A percentile compares a stretch with the other conserved stretches of the same genome.
Conservation (phyloP, 192 early-diverging fungal genomes). For the Gaertneriomyces sp. region DNA sequence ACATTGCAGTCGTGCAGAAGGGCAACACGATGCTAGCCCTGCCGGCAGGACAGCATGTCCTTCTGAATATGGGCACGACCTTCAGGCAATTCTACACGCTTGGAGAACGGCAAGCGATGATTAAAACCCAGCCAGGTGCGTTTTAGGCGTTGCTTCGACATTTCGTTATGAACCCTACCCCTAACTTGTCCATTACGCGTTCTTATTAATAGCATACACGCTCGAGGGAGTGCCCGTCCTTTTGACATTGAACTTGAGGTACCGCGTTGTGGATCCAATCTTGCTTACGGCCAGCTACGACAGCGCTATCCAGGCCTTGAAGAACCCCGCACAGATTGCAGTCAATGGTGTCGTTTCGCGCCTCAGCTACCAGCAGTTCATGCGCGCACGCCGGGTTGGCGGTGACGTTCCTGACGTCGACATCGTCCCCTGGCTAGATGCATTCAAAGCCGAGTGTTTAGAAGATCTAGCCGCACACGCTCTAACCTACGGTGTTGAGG, state of each 20-base stretch:
- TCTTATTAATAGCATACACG: conserved; percentile 11
- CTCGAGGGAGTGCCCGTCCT: conserved; percentile 47
- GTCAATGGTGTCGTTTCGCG: conserved; percentile 46
- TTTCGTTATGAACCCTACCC: background rate
- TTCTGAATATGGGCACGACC: conserved; percentile 44
- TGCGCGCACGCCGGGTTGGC: conserved; percentile 43
- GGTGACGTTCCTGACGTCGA: conserved; percentile 43
- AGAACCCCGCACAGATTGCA: conserved; percentile 46
- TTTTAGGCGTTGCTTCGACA: conserved; percentile 22
- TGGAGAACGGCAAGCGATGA: conserved; percentile 42
- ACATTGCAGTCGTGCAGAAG: conserved; percentile 43
- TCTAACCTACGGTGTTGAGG: conserved; percentile 35
- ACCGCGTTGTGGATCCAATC: conserved; percentile 41
- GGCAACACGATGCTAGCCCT: conserved; percentile 39
- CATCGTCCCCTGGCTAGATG: conserved; percentile 43
- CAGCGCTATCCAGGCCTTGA: conserved; percentile 41
- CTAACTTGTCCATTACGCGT: too few relatives aligned
- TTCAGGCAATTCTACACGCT: conserved; percentile 48
- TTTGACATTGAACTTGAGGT: conserved; percentile 45
- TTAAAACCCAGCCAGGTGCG: conserved; percentile 38
- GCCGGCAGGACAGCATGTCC: conserved; percentile 50
- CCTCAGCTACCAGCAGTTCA: conserved; percentile 46
- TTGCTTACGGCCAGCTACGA: conserved; percentile 42
- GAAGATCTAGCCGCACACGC: conserved; percentile 34
- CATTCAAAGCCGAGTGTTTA: conserved; percentile 48